Evolutionary conservation across 805 yeast genomes (phyloP).

Genomic region (Nakazawaea wickerhamii): DNA sequence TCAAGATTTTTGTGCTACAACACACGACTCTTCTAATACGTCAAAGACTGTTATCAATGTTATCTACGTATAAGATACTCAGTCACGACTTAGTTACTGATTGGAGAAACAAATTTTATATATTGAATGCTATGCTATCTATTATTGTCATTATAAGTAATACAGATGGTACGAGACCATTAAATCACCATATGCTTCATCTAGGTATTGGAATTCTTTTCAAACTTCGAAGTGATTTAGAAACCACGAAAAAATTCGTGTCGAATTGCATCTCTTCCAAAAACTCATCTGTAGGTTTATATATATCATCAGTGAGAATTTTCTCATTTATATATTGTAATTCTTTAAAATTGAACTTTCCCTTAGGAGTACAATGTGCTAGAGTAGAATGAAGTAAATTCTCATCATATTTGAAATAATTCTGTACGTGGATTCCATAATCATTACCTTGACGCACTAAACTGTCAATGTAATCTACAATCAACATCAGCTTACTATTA

Average conservation of each 20-base stretch:
- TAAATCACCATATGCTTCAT: background rate
- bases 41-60: background rate
- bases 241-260: background rate
- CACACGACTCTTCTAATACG: background rate
- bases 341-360: background rate
- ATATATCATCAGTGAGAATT: background rate
- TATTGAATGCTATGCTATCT: too few species aligned
- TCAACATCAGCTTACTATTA: slow-evolving; percentile 2
- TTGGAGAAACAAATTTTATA: too few species aligned
- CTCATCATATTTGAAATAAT: background rate
- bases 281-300: background rate
- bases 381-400: slow-evolving; percentile 1
- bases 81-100: too few species aligned
- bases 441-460: background rate
- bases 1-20: background rate
- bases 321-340: background rate
- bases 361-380: slow-evolving; percentile 2
- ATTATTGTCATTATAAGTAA: background rate
- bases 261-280: slow-evolving; percentile 5
- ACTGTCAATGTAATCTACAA: slow-evolving; percentile 5
- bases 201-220: slow-evolving; percentile 4
- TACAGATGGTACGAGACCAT: background rate
- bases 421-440: background rate
- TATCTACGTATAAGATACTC: too few species aligned
- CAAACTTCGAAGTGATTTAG: background rate